Percentiles rank a stretch among this genome's conserved stretches.
Conservation (phyloP, 352 stramenopile species). For the Phytopythium helicoides region DNA sequence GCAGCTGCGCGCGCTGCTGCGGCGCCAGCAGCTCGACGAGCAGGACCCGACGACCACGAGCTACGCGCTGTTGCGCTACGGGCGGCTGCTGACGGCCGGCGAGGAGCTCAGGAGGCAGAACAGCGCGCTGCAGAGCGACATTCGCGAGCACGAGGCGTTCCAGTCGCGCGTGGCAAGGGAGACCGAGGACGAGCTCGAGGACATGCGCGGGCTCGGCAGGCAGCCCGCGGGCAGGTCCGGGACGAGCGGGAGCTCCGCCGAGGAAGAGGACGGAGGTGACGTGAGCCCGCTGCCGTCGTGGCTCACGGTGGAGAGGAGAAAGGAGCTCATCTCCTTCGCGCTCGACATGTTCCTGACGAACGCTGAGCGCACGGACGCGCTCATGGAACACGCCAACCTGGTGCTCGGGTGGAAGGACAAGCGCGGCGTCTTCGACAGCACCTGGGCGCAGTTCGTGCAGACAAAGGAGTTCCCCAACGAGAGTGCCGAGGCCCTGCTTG, state of each 20-base stretch:
- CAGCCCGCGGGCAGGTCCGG: neutral
- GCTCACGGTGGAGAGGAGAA: conserved; percentile 5
- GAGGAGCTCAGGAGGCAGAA: conserved; percentile 22
- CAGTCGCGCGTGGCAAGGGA: conserved; percentile 11
- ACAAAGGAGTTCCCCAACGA: conserved; percentile 42
- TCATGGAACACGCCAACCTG: conserved; percentile 11
- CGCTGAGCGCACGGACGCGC: conserved; percentile 13
- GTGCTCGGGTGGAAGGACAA: conserved; percentile 46
- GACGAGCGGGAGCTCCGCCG: neutral
- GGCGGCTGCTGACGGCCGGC: conserved; percentile 14
- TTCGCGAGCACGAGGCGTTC: conserved; percentile 23
- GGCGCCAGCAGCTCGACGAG: neutral
- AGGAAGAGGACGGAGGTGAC: conserved; percentile 5
- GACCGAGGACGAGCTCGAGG: conserved; percentile 18
- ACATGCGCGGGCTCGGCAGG: neutral
- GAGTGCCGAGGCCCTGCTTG: conserved; percentile 15
- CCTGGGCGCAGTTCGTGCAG: conserved; percentile 47
- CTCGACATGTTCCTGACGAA: conserved; percentile 25
- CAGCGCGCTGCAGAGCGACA: conserved; percentile 7
- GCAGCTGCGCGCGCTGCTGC: conserved; percentile 18
- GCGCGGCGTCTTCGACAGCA: conserved; percentile 25
- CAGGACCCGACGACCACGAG: conserved; percentile 1
- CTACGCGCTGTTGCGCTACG: conserved; percentile 15
- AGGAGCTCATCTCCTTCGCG: conserved; percentile 17
- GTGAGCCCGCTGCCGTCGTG: conserved; percentile 13